phyloP scores from a whole-genome alignment of 495 filamentous ascomycete genomes.

The Podospora comata region DNA sequence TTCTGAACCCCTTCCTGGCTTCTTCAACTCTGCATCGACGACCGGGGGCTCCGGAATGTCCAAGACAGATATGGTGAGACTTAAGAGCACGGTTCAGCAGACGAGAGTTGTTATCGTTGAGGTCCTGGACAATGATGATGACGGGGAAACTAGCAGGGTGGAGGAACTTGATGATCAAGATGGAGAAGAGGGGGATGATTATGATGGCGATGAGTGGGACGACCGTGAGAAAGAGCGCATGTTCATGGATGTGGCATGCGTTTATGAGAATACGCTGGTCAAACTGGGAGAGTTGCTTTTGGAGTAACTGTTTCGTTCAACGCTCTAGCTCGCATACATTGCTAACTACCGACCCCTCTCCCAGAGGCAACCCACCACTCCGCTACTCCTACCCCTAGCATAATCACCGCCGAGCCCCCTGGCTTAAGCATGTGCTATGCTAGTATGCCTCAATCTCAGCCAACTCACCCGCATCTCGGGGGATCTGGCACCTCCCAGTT shows the following conservation, averaged over 20 bases:
- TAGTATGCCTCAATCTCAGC: not conserved
- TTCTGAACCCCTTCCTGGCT: constrained; percentile 62
- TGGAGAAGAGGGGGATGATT: constrained; percentile 23
- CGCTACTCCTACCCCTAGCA: not conserved
- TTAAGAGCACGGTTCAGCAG: constrained; percentile 70
- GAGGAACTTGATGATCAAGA: constrained; percentile 42
- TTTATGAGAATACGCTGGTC: constrained; percentile 76
- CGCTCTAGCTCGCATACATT: not conserved
- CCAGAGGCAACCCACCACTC: not conserved
- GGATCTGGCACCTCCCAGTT: not conserved
- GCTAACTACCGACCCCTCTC: not conserved
- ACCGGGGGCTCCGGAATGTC: constrained; percentile 54
- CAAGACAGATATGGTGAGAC: constrained; percentile 77
- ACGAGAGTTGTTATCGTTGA: constrained; percentile 65
- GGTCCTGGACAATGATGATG: constrained; percentile 48
- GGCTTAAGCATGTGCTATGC: not conserved
- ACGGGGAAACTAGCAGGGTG: constrained; percentile 30
- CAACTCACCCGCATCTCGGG: not conserved
- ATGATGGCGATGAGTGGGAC: constrained; percentile 17
- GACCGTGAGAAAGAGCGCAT: constrained; percentile 42
- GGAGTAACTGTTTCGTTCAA: not conserved
- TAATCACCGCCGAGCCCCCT: not conserved
- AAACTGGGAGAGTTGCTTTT: constrained; percentile 60
- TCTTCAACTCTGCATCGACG: constrained; percentile 29
- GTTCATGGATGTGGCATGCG: constrained; percentile 64